phyloP scores from a whole-genome alignment of 2,329 filamentous ascomycete genomes.

The Aplosporella prunicola region DNA sequence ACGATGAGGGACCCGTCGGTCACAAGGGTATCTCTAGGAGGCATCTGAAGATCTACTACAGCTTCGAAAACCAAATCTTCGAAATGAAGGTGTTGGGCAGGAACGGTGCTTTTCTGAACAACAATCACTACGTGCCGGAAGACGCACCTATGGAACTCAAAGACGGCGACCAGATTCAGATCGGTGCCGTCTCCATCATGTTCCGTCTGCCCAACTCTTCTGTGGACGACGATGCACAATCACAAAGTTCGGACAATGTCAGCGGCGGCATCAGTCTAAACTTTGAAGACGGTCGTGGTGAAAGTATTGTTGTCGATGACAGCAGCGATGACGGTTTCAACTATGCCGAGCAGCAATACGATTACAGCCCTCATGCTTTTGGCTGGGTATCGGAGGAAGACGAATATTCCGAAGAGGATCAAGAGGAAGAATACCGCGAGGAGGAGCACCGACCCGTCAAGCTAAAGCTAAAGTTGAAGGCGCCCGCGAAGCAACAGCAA shows the following conservation, averaged over 20 bases:
- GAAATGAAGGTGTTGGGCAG: slow-evolving; percentile 53
- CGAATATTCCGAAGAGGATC: slow-evolving; percentile 16
- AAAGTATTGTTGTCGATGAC: slow-evolving; percentile 37
- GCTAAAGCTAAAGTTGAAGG: slow-evolving; percentile 19
- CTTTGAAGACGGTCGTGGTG: slow-evolving; percentile 54
- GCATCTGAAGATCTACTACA: slow-evolving; percentile 65
- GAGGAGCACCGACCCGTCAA: slow-evolving; percentile 18
- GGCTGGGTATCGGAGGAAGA: slow-evolving; percentile 11
- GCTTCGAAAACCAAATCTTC: slow-evolving; percentile 52
- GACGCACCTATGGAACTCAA: slow-evolving; percentile 49
- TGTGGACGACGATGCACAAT: slow-evolving; percentile 40
- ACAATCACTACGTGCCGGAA: slow-evolving; percentile 43
- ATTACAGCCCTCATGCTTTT: slow-evolving; percentile 8
- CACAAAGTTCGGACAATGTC: slow-evolving; percentile 23
- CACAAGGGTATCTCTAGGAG: slow-evolving; percentile 66
- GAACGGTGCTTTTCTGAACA: slow-evolving; percentile 62
- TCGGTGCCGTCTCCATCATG: slow-evolving; percentile 58
- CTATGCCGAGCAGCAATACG: slow-evolving; percentile 6
- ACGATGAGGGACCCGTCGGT: slow-evolving; percentile 25
- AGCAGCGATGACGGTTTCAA: slow-evolving; percentile 11
- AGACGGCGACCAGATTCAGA: slow-evolving; percentile 58
- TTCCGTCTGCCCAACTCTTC: slow-evolving; percentile 61
- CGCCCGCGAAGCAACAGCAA: slow-evolving; percentile 1
- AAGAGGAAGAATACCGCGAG: slow-evolving; percentile 31
- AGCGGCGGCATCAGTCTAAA: slow-evolving; percentile 61